Conservation (phyloP, 768 basidiomycete species). For the Astraeus odoratus region DNA sequence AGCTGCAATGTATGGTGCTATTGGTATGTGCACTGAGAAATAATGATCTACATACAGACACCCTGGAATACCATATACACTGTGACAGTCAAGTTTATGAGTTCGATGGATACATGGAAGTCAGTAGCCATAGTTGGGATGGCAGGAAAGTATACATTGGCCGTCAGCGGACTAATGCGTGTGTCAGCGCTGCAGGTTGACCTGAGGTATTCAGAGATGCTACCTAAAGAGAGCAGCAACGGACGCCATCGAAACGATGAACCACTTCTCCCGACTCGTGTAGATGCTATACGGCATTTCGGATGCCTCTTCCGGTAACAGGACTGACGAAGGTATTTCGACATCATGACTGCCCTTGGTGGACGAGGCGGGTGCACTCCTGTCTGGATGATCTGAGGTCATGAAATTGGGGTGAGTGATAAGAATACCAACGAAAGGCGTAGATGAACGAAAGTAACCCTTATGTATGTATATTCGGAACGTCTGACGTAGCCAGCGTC, state of each 20-base stretch:
- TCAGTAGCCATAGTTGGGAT: conserved; percentile 54
- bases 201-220: background rate
- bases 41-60: conserved; percentile 28
- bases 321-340: background rate
- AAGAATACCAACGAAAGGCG: too few relatives aligned
- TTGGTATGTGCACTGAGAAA: background rate
- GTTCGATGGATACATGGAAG: conserved; percentile 55
- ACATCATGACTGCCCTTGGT: background rate
- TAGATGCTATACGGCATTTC: conserved; percentile 37
- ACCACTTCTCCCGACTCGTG: conserved; percentile 52
- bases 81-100: conserved; percentile 72
- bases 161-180: conserved; percentile 50
- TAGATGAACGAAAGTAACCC: too few relatives aligned
- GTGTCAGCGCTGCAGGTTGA: background rate
- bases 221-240: conserved; percentile 58
- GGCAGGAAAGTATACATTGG: conserved; percentile 71
- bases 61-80: conserved; percentile 43
- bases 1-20: conserved; percentile 27
- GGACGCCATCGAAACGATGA: conserved; percentile 49
- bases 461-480: too few relatives aligned
- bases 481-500: too few relatives aligned
- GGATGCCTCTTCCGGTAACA: background rate
- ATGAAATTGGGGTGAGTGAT: too few relatives aligned
- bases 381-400: background rate
- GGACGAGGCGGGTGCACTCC: background rate